Base-by-base conservation (phyloP, 1,284 basidiomycete genomes). In the Amylostereum chailletii region DNA sequence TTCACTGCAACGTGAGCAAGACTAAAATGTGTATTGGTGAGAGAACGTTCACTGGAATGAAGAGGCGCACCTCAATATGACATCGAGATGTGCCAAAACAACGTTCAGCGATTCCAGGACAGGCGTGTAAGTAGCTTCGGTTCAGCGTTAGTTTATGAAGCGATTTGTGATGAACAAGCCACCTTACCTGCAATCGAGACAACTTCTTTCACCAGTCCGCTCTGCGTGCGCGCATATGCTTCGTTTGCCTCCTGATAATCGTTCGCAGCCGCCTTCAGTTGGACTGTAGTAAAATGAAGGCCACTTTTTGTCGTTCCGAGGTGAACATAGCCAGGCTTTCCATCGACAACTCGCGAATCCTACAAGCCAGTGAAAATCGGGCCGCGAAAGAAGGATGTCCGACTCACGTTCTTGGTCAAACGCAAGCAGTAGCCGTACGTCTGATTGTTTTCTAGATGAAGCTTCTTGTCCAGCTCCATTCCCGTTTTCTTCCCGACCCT, bases 341-440 rank as follows among this genome's bases (percentile, higher is more conserved):
- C 74, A 4, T 79, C 70, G 44, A 96, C 75, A n/a, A 69, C 70
- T 60, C 87, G 84, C 0, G 89, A 86, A 56, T 97, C 94, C 91
- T 94, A 53, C 2, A 6, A 31, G 32, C 42, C 37, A 37, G 19
- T 27, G 37, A 32, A 19, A 19, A 19, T 19, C 1, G 19, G 19
- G 19, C 19, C 19, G 19, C 19, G 19, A 19, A 19, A 19, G 1
- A 8, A 48, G 29, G 19, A 29, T n/a, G 33, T 30, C 51, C 11
- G n/a, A 76, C 79, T 37, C 64, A 92, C 90, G 51, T 81, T 89
- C 65, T 96, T 96, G 5, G 94, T 96, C 37, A 99, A 68, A 27
- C 96, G 75, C 69, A 99, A 90, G 60, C 90, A 94, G 64, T 98
- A 96, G 3, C 94, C 94, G 63, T 97, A 94, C 3, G 83, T 79